Base-by-base conservation (phyloP, 2,329 filamentous ascomycete species). In the Elsinoe fawcettii region DNA sequence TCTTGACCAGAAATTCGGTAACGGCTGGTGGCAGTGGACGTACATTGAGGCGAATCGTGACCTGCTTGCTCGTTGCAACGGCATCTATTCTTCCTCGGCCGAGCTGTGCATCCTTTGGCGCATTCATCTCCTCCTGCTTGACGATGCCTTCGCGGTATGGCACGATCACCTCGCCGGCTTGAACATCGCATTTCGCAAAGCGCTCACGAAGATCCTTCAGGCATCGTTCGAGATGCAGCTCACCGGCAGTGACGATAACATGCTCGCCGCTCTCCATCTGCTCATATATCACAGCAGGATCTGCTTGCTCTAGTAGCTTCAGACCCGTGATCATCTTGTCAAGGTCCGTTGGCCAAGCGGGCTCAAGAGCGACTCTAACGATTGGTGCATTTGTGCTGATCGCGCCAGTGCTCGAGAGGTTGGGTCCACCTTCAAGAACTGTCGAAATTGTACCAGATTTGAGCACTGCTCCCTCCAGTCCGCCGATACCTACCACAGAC, bases 371-470 rank as follows among this genome's bases (percentile, higher is more conserved):
- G 18, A 99, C 92, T 53, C 93, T 87, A 5, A 99, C 93, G 61
- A 99, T 99, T 1, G 93, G 93, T 14, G 69, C 69, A 51, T 71
- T 71, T 56, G 92, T 87, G 3, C 87, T 88, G 30, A 83, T 83
- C 71, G 91, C 84, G 56, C 78, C 83, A 7, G 97, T 84, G 61
- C 92, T 92, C 0, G 91, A 93, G 55, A 99, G 76, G 72, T 99
- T 99, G 64, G 95, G 84, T 5, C 88, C 85, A 14, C 93, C 93
- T 51, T 90, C 86, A 0, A 95, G 75, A 62, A 88, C 87, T 62
- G 89, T 95, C 74, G 90, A 96, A 2, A 99, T 77, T 0, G 93
- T 99, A 11, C 91, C 93, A 1, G 90, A 95, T 70, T 99, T 99
- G 56, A 99, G 79, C n/a, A 99, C 86, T 60, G 92, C 86, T 14